Base-by-base conservation (phyloP, 2,329 filamentous ascomycete genomes). In the Pestalotiopsis sp. region DNA sequence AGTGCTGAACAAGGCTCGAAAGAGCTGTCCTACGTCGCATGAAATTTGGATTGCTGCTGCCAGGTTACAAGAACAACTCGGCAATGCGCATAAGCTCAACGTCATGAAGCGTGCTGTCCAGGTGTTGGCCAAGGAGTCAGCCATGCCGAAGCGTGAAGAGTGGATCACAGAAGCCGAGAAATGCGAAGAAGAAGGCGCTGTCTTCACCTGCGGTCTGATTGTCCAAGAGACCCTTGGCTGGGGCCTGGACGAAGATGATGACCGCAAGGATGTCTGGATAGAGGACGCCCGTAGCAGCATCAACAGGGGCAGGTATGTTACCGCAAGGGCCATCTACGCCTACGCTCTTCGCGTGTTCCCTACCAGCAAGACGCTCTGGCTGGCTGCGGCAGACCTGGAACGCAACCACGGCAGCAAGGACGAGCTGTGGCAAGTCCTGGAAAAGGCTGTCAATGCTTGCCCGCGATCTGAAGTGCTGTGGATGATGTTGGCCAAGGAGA, bases 31-130 rank as follows among this genome's bases (percentile, higher is more conserved):
- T 1, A 96, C 94, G 1, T 98, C 94, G 35, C 89, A 96, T 80
- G 94, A 98, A 76, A 94, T 99, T 71, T 99, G 96, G 96, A 94
- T 99, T 75, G 95, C 96, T 9, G 96, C 95, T 39, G 94, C 94
- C 48, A 88, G 95, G 66, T 83, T 99, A 60, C 94, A 98, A 79
- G 94, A 98, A 79, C 94, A 97, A 79, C 83, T 90, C 35, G 94
- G 94, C 26, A 92, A 92, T 70, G 90, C 89, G 22, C 86, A 87
- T 66, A 94, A 92, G 81, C 88, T 94, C 74, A 97, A 94, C 74
- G 93, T 98, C 67, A 98, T 99, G 93, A 95, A 96, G 78, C 92
- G 94, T 82, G 96, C 93, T 58, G 89, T 98, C 39, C 93, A 97
- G 75, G 90, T 94, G 22, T 85, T 99, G 39, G 94, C 91, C 48